Base-by-base conservation (phyloP, 2,329 filamentous ascomycete species). In the Lachnellula subtilissima region DNA sequence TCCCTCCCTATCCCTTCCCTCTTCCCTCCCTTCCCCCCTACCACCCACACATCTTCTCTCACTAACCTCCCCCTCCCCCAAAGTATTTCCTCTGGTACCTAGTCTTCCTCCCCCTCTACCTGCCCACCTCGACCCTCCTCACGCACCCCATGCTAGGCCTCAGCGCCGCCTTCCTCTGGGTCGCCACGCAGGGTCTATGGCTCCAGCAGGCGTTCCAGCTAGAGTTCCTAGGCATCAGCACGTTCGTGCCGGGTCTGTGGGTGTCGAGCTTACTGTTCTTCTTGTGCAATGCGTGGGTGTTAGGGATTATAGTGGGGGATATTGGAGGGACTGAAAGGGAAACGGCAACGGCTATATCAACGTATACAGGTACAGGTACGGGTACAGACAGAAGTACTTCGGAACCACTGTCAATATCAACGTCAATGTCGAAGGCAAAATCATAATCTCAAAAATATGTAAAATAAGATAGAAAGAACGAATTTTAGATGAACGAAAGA, bases 21-120 rank as follows among this genome's bases (percentile, higher is more conserved):
- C 48, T 12, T 37, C 15, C 17, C 28, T 39, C 52, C 22, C 19
- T 19, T 19, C 19, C 1, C 1, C 22, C 22, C 22, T 4, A 22
- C 4, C 22, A 22, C 2, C 22, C 22, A 22, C 22, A 22, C 22
- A 22, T 22, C 22, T 22, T 22, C 22, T 22, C 22, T 22, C 22
- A 22, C 22, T 22, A 22, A 22, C 22, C 22, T 22, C 22, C 22
- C 22, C 22, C 19, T 19, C 19, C 22, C 22, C 22, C 4, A 23
- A 35, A 96, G 91, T 99, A 99, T 72, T 99, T 99, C 72, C 82
- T 99, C 50, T 99, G 94, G 94, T 97, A 99, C 73, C 86, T 97
- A 73, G 84, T 97, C 62, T 89, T 99, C 65, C 77, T 97, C 2
- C 94, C 94, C 0, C 86, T 97, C 50, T 96, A 97, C 70, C 85